Base-by-base conservation (phyloP, 2,329 filamentous ascomycete genomes). In the Dactylellina leptospora region DNA sequence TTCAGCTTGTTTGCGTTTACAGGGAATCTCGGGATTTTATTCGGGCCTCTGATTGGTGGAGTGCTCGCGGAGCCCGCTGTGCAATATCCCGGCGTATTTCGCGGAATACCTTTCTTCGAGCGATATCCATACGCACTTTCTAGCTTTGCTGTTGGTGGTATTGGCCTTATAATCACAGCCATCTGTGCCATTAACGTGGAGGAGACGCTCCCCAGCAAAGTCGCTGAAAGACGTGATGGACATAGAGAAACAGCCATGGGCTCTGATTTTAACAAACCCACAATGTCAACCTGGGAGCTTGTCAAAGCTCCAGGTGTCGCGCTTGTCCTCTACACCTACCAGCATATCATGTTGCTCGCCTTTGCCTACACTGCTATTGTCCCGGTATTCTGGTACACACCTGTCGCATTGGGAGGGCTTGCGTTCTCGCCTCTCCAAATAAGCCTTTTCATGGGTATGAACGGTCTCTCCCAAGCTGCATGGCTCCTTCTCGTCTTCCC, bases 1-100 rank as follows among this genome's bases (percentile, higher is more conserved):
- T 95, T 93, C 77, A 88, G 88, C 76, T 90, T 87, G 82, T 93
- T 93, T 77, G 89, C 90, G 8, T 91, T 93, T 77, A 82, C 85
- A 0, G 86, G 87, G 3, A 93, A 93, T 74, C 20, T 93, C 6
- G 91, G 91, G 2, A 87, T 93, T 45, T 87, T 91, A 66, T 27
- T 91, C 1, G 91, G 90, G 0, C 89, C 90, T 1, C 76, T 91
- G 6, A 77, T 92, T 18, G 90, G 90, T 42, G 91, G 90, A 56
- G 82, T 81, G 0, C 82, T 95, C 0, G 87, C 89, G 9, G 84
- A 90, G 30, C 91, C 90, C 0, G 87, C 84, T 0, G 76, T 80
- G 3, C 86, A 89, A 78, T 92, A 88, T 76, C 84, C 87, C 0
- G 75, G 80, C 0, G 58, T 84, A 0, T 90, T 93, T 72, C 83